These are phyloP conservation scores for Scutellaria baicalensis DNA, from an alignment of 257 asterid genomes.

Conservation along the genomic window DNA sequence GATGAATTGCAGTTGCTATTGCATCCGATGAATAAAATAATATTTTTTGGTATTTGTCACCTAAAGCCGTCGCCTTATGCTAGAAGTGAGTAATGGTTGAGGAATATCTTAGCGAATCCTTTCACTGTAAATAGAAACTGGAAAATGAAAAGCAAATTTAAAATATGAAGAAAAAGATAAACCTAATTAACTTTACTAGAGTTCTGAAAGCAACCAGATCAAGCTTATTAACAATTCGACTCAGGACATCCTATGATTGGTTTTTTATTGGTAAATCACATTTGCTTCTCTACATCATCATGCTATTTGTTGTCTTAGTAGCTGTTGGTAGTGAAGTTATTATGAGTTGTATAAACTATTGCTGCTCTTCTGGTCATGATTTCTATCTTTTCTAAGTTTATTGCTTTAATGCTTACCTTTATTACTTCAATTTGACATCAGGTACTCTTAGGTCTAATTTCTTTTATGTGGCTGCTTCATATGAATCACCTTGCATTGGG, in stretches of 20 bases:
- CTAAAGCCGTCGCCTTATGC: neutral
- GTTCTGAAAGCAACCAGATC: neutral
- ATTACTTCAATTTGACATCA: neutral
- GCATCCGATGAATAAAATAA: neutral
- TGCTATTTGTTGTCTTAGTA: neutral
- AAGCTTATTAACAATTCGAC: neutral
- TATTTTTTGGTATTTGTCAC: neutral
- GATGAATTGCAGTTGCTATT: neutral
- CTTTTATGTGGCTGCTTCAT: neutral
- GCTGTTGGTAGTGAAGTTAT: neutral
- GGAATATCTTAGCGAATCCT: neutral
- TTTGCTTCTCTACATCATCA: neutral
- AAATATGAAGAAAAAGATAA: neutral
- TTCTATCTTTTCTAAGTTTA: neutral
- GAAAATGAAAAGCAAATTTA: neutral
- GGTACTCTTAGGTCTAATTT: neutral
- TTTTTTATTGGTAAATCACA: neutral
- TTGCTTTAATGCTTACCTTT: neutral
- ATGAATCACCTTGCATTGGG: neutral
- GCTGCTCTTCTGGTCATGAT: neutral
- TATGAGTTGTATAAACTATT: neutral
- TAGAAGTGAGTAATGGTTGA: neutral
- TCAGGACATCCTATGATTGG: neutral
- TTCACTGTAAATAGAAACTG: neutral
- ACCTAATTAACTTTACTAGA: neutral